Base-by-base conservation (phyloP, 2,329 filamentous ascomycete species). In the Davidsoniella australis region DNA sequence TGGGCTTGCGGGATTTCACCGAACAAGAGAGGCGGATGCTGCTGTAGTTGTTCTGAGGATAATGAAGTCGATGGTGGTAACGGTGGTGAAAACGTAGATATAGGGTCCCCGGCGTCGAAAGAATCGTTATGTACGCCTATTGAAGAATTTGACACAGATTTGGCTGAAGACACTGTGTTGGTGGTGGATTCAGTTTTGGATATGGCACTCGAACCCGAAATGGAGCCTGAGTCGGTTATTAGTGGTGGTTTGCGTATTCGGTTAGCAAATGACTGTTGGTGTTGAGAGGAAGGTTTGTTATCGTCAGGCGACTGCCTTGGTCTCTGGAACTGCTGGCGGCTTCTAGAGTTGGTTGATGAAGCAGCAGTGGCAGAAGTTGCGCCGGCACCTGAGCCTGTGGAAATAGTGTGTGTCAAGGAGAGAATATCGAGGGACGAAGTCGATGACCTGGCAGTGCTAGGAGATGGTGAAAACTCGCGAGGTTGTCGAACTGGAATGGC, bases 1-100 rank as follows among this genome's bases (percentile, higher is more conserved):
- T 51, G 20, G 45, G 41, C 26, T 29, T 18, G 71, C 24, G 78
- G 65, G 56, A 88, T 73, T 62, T 88, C 85, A 37, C 84, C 84
- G 64, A 89, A 89, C 17, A 88, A 65, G 36, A 84, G 73, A 54
- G 45, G 37, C 17, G 45, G 42, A 3, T 33, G 40, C 18, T 18
- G 38, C 48, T 56, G 52, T 7, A 37, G 29, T 12, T 33, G 29
- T 10, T 33, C 29, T 33, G 29, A 33, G 8, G 29, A 12, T 33
- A 12, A 33, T 33, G 29, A 33, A 33, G 12, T 9, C 12, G 29
- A 33, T 9, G 29, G 12, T 33, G 29, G 29, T 12, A 10, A 33
- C 6, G 46, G 10, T 9, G 29, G n/a, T 10, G 37, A 20, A 17
- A 42, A 33, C 9, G 26, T 36, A 16, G 42, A 39, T 37, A 38